Evolutionary conservation across 495 filamentous ascomycete genomes (phyloP).

Genomic region (Achaetomiella virescens): DNA sequence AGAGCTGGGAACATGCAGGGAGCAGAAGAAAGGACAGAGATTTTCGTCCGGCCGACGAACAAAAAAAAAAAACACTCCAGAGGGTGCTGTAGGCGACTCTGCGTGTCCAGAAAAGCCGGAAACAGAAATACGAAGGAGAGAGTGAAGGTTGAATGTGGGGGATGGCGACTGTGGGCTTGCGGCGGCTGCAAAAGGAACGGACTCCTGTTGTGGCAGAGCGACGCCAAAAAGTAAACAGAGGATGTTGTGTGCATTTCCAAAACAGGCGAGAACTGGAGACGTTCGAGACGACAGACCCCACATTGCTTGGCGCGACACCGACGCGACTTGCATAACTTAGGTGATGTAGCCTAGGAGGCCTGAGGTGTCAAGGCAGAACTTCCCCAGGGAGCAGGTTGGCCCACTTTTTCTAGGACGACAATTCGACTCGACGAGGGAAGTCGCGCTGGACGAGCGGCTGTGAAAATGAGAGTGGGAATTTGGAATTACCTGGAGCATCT

Average conservation of each 20-base stretch:
- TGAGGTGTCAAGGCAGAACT: not conserved
- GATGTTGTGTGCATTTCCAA: conserved; percentile 11
- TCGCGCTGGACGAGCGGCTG: not conserved
- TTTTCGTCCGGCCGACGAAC: conserved; percentile 4
- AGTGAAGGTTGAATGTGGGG: not conserved
- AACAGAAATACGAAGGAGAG: not conserved
- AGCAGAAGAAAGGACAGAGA: not conserved
- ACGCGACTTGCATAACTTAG: not conserved
- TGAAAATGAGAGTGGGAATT: no score
- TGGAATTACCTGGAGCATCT: no score
- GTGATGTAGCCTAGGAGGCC: no score
- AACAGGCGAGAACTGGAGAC: not conserved
- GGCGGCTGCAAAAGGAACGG: not conserved
- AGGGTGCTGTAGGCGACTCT: conserved; percentile 1
- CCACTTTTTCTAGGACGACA: not conserved
- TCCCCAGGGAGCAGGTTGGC: no score
- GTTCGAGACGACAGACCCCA: not conserved
- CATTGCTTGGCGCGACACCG: not conserved
- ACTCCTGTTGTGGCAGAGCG: conserved; percentile 8
- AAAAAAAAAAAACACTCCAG: conserved; percentile 5
- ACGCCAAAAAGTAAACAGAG: conserved; percentile 10
- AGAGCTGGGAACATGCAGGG: conserved; percentile 8
- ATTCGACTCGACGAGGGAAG: not conserved
- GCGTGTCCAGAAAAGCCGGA: not conserved
- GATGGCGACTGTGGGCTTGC: not conserved